phyloP scores from a whole-genome alignment of 2,329 filamentous ascomycete genomes.

The Aspergillus melleus region DNA sequence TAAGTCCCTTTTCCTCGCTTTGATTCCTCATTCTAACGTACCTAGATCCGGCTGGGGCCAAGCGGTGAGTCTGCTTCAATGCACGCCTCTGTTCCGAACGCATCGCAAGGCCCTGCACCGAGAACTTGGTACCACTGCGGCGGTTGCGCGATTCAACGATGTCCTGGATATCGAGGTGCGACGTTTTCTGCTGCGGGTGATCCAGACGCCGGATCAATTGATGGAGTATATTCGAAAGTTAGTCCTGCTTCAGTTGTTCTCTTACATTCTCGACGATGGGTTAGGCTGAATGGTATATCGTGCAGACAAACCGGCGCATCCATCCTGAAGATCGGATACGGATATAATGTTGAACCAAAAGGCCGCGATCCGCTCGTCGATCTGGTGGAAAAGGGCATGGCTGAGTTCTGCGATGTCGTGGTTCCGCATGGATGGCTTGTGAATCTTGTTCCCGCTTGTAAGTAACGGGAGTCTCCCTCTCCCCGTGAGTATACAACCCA shows the following conservation, averaged over 20 bases:
- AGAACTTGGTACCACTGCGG: slow-evolving; percentile 45
- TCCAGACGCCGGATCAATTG: slow-evolving; percentile 40
- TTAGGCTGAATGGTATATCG: slow-evolving; percentile 1
- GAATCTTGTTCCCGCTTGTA: slow-evolving; percentile 42
- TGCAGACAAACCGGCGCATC: slow-evolving; percentile 36
- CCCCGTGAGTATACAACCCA: no score
- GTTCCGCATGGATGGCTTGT: slow-evolving; percentile 46
- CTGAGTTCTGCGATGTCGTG: slow-evolving; percentile 42
- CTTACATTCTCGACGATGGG: neutral
- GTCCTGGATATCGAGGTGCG: slow-evolving; percentile 46
- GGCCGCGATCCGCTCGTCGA: slow-evolving; percentile 37
- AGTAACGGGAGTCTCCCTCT: neutral
- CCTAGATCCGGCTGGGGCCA: slow-evolving; percentile 37
- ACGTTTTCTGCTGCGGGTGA: slow-evolving; percentile 44
- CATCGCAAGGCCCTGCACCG: slow-evolving; percentile 48
- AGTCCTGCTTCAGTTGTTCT: neutral
- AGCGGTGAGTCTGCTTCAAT: slow-evolving; percentile 32
- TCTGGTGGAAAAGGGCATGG: slow-evolving; percentile 41
- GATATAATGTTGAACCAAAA: slow-evolving; percentile 25
- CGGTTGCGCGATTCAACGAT: slow-evolving; percentile 39
- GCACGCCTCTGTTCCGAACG: slow-evolving; percentile 36
- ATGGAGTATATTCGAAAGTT: slow-evolving; percentile 41
- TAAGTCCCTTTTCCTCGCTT: neutral
- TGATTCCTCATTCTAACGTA: neutral
- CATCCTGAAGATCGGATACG: slow-evolving; percentile 43